Base-by-base conservation (phyloP, 306 rosid species). In the Bauhinia variegata region DNA sequence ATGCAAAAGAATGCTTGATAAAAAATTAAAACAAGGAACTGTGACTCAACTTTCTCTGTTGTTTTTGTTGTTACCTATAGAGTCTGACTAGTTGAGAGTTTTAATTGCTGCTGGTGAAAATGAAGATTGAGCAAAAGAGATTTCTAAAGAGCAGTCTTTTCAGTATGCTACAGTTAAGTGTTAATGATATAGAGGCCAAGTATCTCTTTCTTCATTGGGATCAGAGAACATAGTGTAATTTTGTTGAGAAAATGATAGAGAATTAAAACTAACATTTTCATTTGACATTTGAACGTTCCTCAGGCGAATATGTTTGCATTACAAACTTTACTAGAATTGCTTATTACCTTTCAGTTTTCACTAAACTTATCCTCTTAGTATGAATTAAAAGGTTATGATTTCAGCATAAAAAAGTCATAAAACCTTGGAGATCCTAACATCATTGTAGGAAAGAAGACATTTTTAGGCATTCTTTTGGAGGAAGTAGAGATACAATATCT, bases 171-270 rank as follows among this genome's bases (percentile, higher is more conserved):
- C 37, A 41, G 39, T 50, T 54, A 32, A 50, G 56, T 55, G 56
- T 34, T 36, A 15, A 44, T 60, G 14, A 51, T 56, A 23, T 18
- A 54, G n/a, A 61, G 32, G 43, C 42, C 28, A 2, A 36, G 9
- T 3, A 6, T 33, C 18, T 31, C 11, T 18, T 18, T 54, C 28
- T 13, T 44, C 52, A 6, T n/a, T 70, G 11, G 56, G 68, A 60
- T 54, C 48, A 46, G 15, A 60, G 31, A 71, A 59, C 62, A 64
- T 51, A 51, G 8, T 60, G 3, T 36, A 53, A 12, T 65, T 71
- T 67, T 66, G 56, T 60, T 55, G 33, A 46, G 36, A 60, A 66
- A 78, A 17, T 60, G 6, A 9, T 60, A 15, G 46, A 30, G 66
- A 46, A 44, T 32, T 36, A 18, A 33, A 72, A 54, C 19, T 37